Evolutionary conservation across 2,329 filamentous ascomycete genomes (phyloP), one percentile per base, ranked within the genome.

Genomic region (Lecanicillium sp.): DNA sequence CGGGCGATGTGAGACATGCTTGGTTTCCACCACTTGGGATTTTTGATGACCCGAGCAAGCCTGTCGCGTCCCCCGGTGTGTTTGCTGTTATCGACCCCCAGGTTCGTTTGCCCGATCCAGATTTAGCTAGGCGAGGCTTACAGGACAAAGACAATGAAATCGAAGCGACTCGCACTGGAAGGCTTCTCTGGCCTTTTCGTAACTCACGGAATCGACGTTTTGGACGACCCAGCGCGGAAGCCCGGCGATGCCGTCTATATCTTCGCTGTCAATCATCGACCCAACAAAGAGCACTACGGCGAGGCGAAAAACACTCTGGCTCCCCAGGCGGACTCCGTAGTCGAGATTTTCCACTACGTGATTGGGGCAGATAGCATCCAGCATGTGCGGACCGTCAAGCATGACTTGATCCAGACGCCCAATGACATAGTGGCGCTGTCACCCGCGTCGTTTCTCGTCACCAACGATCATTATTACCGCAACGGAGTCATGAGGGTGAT

Each of bases 161-260:
- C 69, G 1, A 67, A 62, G 37, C 67, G 71, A 19, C 65, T 84
- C 3, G 52, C 56, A 0, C 69, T 82, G 14, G 63, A 72, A 6
- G 70, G 73, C 45, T 83, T 82, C 52, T 50, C 70, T 2, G 68
- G 69, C 0, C 67, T 77, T 0, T 81, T 83, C 42, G 56, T 75
- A 5, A 79, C 79, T 0, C 80, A 84, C 52, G 80, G 80, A 1
- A 78, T 84, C 51, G 78, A 80, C 50, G 67, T 84, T 6, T 68
- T 79, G n/a, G 59, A 66, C 3, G 77, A 81, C 51, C 71, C 69
- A 0, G 55, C 68, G 2, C 55, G 46, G 39, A 29, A 61, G 2
- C 51, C 51, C 3, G 58, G 58, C 9, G 57, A 66, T 1, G 63
- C 74, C 0, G 73, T 83, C 5, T 83, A 79, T 54, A 75, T 84